Evolutionary conservation across 2,329 filamentous ascomycete genomes (phyloP), one percentile per base, ranked within the genome.

Genomic region (Sporothrix globosa): DNA sequence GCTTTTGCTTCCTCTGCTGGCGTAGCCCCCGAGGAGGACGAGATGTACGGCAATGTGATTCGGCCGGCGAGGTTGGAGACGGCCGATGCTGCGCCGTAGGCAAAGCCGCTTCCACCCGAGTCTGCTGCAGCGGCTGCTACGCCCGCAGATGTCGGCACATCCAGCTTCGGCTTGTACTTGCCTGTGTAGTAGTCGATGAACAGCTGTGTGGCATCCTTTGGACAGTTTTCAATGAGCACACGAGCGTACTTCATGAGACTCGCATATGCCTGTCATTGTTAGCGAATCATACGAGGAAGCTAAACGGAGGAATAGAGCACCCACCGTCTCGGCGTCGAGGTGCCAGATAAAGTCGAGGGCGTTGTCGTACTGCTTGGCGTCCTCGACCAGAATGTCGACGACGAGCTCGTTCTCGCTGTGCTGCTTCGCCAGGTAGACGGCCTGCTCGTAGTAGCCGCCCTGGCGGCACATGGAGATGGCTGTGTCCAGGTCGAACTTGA

Each of bases 391-490:
- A 63, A 99, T 97, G 77, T 97, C 95, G 4, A 98, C 92, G 0
- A 99, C 96, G 72, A 98, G 83, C 71, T 97, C 93, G 73, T 93
- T 92, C 78, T 99, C 96, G 6, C 92, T 91, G 77, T 99, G 94
- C 79, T 97, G 95, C 71, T 93, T 92, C 7, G 96, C 96, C 50
- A 99, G 85, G 76, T 97, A 99, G 4, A 95, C 96, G 17, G 96
- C 96, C 82, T 99, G 96, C 72, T 98, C 94, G 76, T 91, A 97
- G 80, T 99, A 99, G 0, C 96, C 95, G 13, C 95, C 96, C 81
- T 99, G 96, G 39, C 96, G 88, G 77, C 96, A 99, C 93, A 99
- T 97, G 1, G 91, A 89, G 73, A 99, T 99, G 17, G 96, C 96
- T 0, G 96, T 99, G 75, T 99, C 96, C 2, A 98, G 85, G 78